Evolutionary conservation across 1,139 yeast genomes (phyloP), one percentile per base, ranked within the genome.

Genomic region (Pichia cactophila): DNA sequence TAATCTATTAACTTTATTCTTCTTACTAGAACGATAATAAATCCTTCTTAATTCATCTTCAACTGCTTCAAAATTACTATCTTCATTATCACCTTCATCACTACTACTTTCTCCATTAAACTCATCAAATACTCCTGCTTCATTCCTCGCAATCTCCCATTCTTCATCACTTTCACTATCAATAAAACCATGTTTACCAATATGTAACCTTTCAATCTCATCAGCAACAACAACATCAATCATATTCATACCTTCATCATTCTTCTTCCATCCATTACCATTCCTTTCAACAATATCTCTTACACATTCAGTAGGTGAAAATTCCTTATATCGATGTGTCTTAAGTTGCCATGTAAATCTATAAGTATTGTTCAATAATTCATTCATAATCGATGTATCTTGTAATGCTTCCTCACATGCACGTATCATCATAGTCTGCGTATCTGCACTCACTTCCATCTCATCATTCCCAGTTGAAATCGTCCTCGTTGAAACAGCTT

Each of bases 261-360:
- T 69, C 46, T 66, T 65, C 55, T 64, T 70, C 85, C 85, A 84
- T 0, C 92, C 94, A 48, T 79, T 77, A 1, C 90, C 86, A 26
- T 85, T 86, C 44, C 67, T 65, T 26, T 77, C 74, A 54, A 88
- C 77, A 2, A 90, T 84, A 62, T 87, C 95, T 41, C 81, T 80
- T 11, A 89, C 74, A 56, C 92, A 80, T 50, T 80, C 84, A 45
- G 77, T 77, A 0, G 96, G 95, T 11, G 84, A 73, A 53, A 75
- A 78, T 55, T 85, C 92, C 46, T 86, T 80, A 16, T 88, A 83
- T 9, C 45, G 33, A 8, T 50, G 20, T 5, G 56, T 53, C 14
- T 50, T 52, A 37, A 55, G 39, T 58, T 85, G 89, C 95, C 96
- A 88, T 0, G 86, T 77, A 39, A 85, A 73, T 51, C 83, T 82